Base-by-base conservation (phyloP, 2,329 filamentous ascomycete genomes). In the Trichoderma guizhouense region DNA sequence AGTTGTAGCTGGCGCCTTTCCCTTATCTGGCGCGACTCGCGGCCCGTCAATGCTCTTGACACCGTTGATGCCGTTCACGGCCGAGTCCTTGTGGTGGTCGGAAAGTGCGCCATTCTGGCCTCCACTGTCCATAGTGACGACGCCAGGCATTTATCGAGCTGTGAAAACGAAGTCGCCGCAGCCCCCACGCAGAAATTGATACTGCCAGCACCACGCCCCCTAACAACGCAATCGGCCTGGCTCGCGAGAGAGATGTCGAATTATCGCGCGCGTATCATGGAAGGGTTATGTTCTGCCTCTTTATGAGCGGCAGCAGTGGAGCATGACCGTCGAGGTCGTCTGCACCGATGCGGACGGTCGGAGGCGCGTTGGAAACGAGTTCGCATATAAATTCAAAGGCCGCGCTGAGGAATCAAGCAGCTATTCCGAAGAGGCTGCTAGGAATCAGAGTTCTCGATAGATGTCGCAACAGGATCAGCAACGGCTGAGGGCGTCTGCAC, bases 71-170 rank as follows among this genome's bases (percentile, higher is more conserved):
- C 83, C 85, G 74, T 87, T 86, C 68, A 78, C 75, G 74, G 79
- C 80, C 60, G 77, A 72, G 74, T 85, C 83, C 84, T 85, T 85
- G 77, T 89, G 86, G 79, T 89, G 86, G 78, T 89, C 86, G 76
- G 85, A 86, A 78, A 84, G 86, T 77, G 83, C 82, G 75, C 86
- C 85, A 78, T 86, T 86, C 78, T 84, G 83, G 78, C 81, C 82
- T 80, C 85, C 86, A 81, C 85, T 84, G 75, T 88, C 86, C 86
- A 88, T 88, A 76, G 83, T 85, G 82, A 87, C 82, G 76, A 83
- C 78, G 76, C 86, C 85, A 74, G 86, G 86, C 86, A 88, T 88
- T 77, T 77, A 79, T 74, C 72, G 71, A 72, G 39, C 39, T 28
- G 60, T 62, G 47, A 60, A 36, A 43, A 53, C 43, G 24, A 60